phyloP scores from a whole-genome alignment of 768 basidiomycete species.

The Austroboletus eburneus region DNA sequence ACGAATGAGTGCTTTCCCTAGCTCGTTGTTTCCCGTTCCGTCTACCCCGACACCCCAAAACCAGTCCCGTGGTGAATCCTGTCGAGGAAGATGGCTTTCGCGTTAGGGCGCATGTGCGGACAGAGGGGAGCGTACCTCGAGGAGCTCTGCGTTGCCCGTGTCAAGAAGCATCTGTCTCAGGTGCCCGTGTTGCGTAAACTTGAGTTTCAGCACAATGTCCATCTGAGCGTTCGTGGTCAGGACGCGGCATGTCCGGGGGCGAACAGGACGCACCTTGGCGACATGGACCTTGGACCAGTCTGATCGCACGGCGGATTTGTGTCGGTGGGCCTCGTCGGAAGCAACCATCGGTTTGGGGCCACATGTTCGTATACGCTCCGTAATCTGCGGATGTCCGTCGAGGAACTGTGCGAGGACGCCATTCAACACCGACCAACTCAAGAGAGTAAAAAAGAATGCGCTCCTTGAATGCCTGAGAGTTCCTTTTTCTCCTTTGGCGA shows the following conservation, averaged over 20 bases:
- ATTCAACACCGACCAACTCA: no score
- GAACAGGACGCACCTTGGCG: slow-evolving; percentile 42
- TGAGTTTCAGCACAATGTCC: slow-evolving; percentile 58
- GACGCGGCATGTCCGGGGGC: no score
- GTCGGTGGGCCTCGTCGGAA: slow-evolving; percentile 65
- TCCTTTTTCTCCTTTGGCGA: no score
- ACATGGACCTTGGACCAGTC: slow-evolving; percentile 71
- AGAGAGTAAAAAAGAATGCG: no score
- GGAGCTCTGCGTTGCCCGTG: slow-evolving; percentile 60
- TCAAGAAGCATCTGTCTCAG: slow-evolving; percentile 57
- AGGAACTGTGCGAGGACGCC: slow-evolving; percentile 65
- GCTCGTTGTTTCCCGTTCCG: slow-evolving; percentile 62
- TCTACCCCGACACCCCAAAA: slow-evolving; percentile 76
- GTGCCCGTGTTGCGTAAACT: slow-evolving; percentile 65
- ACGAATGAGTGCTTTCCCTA: slow-evolving; percentile 67
- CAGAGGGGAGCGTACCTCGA: slow-evolving; percentile 47
- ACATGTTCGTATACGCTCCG: slow-evolving; percentile 65
- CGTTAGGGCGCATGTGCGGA: background rate
- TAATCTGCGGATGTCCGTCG: slow-evolving; percentile 53
- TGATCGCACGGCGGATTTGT: slow-evolving; percentile 53
- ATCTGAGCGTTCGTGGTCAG: slow-evolving; percentile 39
- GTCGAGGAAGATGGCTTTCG: no score
- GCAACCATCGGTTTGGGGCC: slow-evolving; percentile 58
- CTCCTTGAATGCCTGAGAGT: no score
- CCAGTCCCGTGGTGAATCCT: slow-evolving; percentile 71